Percentiles rank a stretch among this genome's conserved stretches.
These are phyloP conservation scores for Botrytis fabae DNA, from an alignment of 2,329 filamentous ascomycete species.

Conservation along the genomic window DNA sequence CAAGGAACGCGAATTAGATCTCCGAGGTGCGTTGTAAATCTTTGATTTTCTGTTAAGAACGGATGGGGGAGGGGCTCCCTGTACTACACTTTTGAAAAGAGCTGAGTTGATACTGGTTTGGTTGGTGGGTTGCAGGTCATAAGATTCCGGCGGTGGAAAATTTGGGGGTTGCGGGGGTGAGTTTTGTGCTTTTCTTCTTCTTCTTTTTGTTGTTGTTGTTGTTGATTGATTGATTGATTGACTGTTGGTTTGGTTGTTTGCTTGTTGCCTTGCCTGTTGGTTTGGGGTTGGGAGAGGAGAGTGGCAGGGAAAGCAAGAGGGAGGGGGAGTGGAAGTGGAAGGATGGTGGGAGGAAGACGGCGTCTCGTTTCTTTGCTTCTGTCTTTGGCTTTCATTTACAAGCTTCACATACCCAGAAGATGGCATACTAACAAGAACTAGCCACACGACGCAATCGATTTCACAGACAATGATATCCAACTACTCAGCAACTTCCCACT, in stretches of 20 bases:
- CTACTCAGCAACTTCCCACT: constrained; percentile 89
- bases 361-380: background rate
- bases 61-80: constrained; percentile 48
- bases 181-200: constrained; percentile 42
- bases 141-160: constrained; percentile 98
- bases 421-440: constrained; percentile 42
- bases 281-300: background rate
- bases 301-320: constrained; percentile 19
- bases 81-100: constrained; percentile 81
- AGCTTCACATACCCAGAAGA: background rate
- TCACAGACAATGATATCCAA: constrained; percentile 97
- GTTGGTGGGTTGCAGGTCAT: constrained; percentile 73
- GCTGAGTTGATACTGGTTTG: constrained; percentile 76
- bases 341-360: background rate
- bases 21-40: constrained; percentile 79
- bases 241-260: background rate
- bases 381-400: no score
- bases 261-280: background rate
- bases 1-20: constrained; percentile 97
- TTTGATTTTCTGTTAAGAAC: constrained; percentile 71
- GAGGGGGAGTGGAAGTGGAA: background rate
- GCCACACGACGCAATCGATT: constrained; percentile 96
- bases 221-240: no score
- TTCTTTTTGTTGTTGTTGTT: constrained; percentile 6
- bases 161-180: constrained; percentile 86